Base-by-base conservation (phyloP, 1,139 yeast genomes). In the Casaregolazyma suthepensis region DNA sequence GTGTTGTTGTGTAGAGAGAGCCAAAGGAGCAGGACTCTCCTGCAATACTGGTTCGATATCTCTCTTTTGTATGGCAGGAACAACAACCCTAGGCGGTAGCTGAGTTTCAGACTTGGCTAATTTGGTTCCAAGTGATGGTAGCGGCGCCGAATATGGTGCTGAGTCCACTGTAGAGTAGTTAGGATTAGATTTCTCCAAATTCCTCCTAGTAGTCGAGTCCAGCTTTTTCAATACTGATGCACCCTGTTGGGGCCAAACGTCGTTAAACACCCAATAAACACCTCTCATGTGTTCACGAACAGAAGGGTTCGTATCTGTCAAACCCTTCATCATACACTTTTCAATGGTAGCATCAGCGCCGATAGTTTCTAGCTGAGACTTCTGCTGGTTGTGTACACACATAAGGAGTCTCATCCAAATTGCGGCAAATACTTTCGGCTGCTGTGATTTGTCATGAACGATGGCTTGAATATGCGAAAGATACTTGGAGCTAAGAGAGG, bases 241-340 rank as follows among this genome's bases (percentile, higher is more conserved):
- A 5, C 72, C 72, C 1, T 59, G 59, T 10, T 64, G 63, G 0
- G 83, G 80, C 70, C 77, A 81, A 1, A 73, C 61, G 44, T 75
- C 74, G 60, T 77, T 76, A 57, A 81, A 79, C 19, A 80, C 74
- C 96, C 96, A 90, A 63, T 79, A 91, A 0, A 90, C 77, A 9
- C 75, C 74, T 64, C 96, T 79, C 71, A 87, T 87, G 0, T 81
- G 75, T 61, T 83, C 95, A 57, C 97, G 77, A 0, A 88, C 97
- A 0, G 77, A 74, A 0, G 94, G 90, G 56, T 87, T 86, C 0
- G 96, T 88, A 68, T 93, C 98, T 0, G 80, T 70, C 1, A 93
- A 72, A 37, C 94, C 83, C 62, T 80, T 83, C 4, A 71, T 60
- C 1, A 90, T 66, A 58, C 83, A 73, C 54, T 75, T 80, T 43